Base-by-base conservation (phyloP, 1,139 yeast genomes). In the Yamadazyma sp. region DNA sequence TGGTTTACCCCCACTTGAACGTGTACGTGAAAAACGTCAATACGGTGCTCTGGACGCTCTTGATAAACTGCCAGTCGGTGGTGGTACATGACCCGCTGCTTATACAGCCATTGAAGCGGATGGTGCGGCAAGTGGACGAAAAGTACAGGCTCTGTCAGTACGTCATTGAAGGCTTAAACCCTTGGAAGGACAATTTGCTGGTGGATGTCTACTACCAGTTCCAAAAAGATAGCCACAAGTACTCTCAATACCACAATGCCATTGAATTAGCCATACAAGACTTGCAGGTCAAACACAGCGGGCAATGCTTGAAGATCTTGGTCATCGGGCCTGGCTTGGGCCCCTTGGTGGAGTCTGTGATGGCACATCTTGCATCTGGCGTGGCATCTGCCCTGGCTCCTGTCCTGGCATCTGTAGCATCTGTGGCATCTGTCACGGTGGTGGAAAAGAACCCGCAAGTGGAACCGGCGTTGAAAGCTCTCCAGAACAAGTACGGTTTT, bases 301-400 rank as follows among this genome's bases (percentile, higher is more conserved):
- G 20, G 9, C 18, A 4, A 9, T 16, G 16, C 4, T 23, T 58
- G 3, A 42, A 44, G 1, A 62, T 87, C 4, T 71, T 87, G 6
- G 73, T 89, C 1, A 81, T 84, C 3, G 97, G 97, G 0, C 95
- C 96, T 0, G 97, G 97, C 0, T 64, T 87, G 38, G 97, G 97
- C 0, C 89, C 92, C 1, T 61, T 88, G 28, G 80, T 87, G 1
- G 82, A 82, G 36, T 46, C 44, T 24, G 38, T 47, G 17, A 31
- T 42, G 14, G 18, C 33, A n/a, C n/a, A n/a, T n/a, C n/a, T n/a
- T n/a, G n/a, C n/a, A n/a, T n/a, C n/a, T n/a, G n/a, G n/a, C n/a
- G n/a, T n/a, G n/a, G n/a, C n/a, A n/a, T n/a, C n/a, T n/a, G n/a
- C n/a, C n/a, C n/a, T n/a, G n/a, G n/a, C n/a, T n/a, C n/a, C n/a